Conservation (phyloP, 2,329 filamentous ascomycete genomes). For the Aspergillus oerlinghausenensis region DNA sequence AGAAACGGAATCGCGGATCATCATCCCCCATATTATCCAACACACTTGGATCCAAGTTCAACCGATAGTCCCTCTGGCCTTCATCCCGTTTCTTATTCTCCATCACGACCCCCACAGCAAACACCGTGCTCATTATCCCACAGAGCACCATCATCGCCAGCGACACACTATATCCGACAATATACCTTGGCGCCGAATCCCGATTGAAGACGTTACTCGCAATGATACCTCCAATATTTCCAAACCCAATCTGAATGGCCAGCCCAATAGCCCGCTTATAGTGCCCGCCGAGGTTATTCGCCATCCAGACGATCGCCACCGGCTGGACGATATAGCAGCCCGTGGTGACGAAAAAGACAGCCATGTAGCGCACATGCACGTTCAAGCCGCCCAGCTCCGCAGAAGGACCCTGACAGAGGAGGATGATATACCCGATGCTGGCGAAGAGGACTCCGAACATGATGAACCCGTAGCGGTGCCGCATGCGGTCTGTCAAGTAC, state of each 20-base stretch:
- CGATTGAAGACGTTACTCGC: conserved; percentile 38
- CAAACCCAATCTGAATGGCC: conserved; percentile 39
- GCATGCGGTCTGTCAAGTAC: conserved; percentile 25
- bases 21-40: conserved; percentile 31
- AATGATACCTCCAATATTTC: conserved; percentile 37
- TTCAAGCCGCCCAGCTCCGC: conserved; percentile 14
- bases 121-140: conserved; percentile 20
- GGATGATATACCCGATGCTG: conserved; percentile 31
- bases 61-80: conserved; percentile 21
- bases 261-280: conserved; percentile 38
- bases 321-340: conserved; percentile 27
- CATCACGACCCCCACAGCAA: conserved; percentile 20
- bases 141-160: conserved; percentile 29
- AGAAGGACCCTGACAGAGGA: conserved; percentile 25
- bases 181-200: conserved; percentile 32
- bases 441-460: conserved; percentile 31
- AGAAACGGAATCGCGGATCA: conserved; percentile 32
- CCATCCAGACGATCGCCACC: conserved; percentile 31
- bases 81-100: conserved; percentile 28
- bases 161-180: conserved; percentile 34
- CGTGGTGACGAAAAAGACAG: conserved; percentile 20
- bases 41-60: conserved; percentile 19
- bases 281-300: conserved; percentile 38
- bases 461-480: conserved; percentile 34
- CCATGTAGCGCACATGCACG: conserved; percentile 18